A percentile compares a stretch with the other conserved stretches of the same genome.
Evolutionary conservation across 352 stramenopile species (phyloP).

Genomic region (Pythium apleroticum): DNA sequence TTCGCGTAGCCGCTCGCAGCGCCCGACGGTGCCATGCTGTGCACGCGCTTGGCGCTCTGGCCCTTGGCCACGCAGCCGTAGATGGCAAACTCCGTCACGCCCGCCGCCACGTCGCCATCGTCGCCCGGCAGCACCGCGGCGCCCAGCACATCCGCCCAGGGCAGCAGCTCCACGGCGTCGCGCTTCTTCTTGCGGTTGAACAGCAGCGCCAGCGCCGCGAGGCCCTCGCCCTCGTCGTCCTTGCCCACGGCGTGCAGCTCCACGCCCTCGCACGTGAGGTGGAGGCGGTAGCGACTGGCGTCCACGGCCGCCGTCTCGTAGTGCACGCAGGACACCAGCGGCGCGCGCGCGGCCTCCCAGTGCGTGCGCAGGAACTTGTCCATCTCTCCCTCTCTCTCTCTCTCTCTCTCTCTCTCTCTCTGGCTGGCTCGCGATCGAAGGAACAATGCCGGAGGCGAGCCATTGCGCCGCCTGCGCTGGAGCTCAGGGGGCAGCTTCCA

Average conservation of each 20-base stretch:
- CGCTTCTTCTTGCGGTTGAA: constrained; percentile 31
- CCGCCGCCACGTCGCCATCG: constrained; percentile 1
- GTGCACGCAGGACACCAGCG: constrained; percentile 18
- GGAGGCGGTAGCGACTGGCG: constrained; percentile 27
- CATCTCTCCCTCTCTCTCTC: constrained; percentile 2
- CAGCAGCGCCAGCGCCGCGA: constrained; percentile 1
- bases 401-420: not conserved
- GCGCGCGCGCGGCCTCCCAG: constrained; percentile 22
- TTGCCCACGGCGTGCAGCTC: constrained; percentile 31
- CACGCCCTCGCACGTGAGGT: constrained; percentile 35
- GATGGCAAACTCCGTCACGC: constrained; percentile 18
- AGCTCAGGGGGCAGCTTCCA: constrained; percentile 1
- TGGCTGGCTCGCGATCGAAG: not conserved
- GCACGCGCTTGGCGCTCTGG: constrained; percentile 18
- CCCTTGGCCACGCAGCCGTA: constrained; percentile 28
- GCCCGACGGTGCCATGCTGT: constrained; percentile 17
- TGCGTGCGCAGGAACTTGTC: constrained; percentile 26
- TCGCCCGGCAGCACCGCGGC: constrained; percentile 33
- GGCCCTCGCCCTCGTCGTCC: not conserved
- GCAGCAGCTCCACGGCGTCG: constrained; percentile 33
- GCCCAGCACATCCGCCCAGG: constrained; percentile 48
- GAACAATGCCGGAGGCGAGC: not conserved
- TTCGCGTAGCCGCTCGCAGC: constrained; percentile 10
- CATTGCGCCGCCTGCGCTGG: not conserved
- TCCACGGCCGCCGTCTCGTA: constrained; percentile 18